Conservation (phyloP, 345 rosid species). For the Populus tremula region DNA sequence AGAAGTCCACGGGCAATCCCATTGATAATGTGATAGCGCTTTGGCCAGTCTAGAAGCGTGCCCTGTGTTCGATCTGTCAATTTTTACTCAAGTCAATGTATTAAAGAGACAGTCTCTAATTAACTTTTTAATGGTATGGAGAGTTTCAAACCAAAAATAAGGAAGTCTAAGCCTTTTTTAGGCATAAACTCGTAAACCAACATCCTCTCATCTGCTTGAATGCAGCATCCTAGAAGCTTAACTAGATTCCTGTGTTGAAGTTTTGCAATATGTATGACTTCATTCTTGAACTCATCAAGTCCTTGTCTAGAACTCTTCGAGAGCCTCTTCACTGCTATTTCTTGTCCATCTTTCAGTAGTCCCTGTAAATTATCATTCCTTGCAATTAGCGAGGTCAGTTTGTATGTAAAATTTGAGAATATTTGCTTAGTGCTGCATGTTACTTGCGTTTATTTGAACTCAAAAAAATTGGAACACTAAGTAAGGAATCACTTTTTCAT, state of each 20-base stretch:
- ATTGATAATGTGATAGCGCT: neutral
- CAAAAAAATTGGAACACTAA: too few relatives aligned
- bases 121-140: neutral
- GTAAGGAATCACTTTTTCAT: too few relatives aligned
- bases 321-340: conserved; percentile 4
- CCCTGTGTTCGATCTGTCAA: neutral
- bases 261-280: neutral
- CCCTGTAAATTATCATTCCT: neutral
- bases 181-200: neutral
- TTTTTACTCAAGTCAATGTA: too few relatives aligned
- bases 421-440: too few relatives aligned
- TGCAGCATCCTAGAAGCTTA: neutral
- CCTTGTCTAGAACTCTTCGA: conserved; percentile 1
- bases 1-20: conserved; percentile 1
- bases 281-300: neutral
- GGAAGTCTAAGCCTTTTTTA: neutral
- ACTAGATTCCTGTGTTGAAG: conserved; percentile 1
- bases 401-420: neutral
- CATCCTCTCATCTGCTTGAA: neutral
- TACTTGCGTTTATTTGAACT: too few relatives aligned
- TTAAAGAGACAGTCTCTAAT: too few relatives aligned
- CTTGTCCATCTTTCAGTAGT: neutral
- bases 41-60: neutral
- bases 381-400: too few relatives aligned
- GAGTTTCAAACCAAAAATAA: neutral